Base-by-base conservation (phyloP, 2,329 filamentous ascomycete species). In the Didymella segeticola region DNA sequence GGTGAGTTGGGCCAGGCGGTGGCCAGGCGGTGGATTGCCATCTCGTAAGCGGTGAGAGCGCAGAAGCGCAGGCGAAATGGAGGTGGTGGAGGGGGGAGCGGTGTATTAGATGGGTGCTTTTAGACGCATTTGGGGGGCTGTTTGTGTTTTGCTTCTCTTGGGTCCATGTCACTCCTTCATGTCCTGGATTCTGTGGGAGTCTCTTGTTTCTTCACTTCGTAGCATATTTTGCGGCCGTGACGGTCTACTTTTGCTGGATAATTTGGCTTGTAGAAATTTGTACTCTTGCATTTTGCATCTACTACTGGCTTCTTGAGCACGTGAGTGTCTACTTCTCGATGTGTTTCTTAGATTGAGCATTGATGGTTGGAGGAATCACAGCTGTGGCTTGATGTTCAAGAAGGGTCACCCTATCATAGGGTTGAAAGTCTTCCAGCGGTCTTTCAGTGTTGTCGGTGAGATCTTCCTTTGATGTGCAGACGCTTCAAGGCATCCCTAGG, bases 151-250 rank as follows among this genome's bases (percentile, higher is more conserved):
- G 20, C 17, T 47, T 33, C 56, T n/a, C n/a, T n/a, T n/a, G n/a
- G n/a, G 53, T 59, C 61, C 59, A 64, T 57, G 56, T 63, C 56
- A 56, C 62, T 64, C 62, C 15, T 56, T 61, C 17, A 57, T 19
- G 25, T 54, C 57, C 61, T 62, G 59, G 58, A 57, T 41, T 43
- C 39, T 17, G 30, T 30, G 5, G 37, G 11, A 27, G 43, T 29
- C 23, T 34, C 10, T 20, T 12, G 3, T 39, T 34, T 27, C 14
- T 53, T 48, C 51, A 6, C 45, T 53, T 53, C 51, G 30, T 20
- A 39, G 45, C 45, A 53, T 43, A 43, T 27, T 48, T 43, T 11
- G 22, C 11, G 38, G 30, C 43, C 43, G 17, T 10, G 50, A 9
- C 26, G 43, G 38, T 27, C 39, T n/a, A n/a, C n/a, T 46, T 53